Evolutionary conservation across 139 green algal species (phyloP).

Genomic region (Zygnema cylindricum): DNA sequence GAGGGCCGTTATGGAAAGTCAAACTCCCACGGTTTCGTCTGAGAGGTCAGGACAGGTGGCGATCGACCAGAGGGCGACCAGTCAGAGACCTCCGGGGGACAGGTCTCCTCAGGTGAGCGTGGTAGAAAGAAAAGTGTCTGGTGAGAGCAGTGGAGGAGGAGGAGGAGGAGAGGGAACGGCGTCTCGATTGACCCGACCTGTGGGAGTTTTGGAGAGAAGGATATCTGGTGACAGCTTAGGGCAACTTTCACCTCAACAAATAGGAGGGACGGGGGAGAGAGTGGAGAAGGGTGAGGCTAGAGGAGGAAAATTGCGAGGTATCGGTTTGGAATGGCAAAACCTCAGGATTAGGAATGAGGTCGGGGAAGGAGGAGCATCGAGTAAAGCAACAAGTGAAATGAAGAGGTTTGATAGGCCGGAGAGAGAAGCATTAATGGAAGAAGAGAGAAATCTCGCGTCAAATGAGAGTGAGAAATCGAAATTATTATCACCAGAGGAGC

Average conservation of each 20-base stretch:
- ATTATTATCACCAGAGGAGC: too few relatives aligned
- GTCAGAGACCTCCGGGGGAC: too few relatives aligned
- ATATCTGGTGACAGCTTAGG: neutral
- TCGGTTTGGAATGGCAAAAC: neutral
- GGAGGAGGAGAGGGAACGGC: neutral
- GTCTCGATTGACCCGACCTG: neutral
- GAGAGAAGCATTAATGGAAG: conserved; percentile 33
- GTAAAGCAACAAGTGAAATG: conserved; percentile 27
- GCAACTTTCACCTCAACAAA: too few relatives aligned
- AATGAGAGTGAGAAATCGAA: too few relatives aligned
- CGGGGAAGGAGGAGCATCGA: neutral
- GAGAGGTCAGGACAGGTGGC: too few relatives aligned
- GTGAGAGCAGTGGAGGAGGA: neutral
- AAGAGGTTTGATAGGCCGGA: conserved; percentile 42
- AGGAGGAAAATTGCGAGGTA: neutral
- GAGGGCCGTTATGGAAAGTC: neutral
- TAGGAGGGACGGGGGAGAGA: too few relatives aligned
- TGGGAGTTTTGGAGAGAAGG: neutral
- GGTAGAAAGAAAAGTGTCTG: too few relatives aligned
- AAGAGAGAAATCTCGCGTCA: too few relatives aligned
- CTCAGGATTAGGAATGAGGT: neutral
- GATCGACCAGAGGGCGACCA: neutral
- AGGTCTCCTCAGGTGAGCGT: too few relatives aligned
- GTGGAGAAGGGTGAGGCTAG: too few relatives aligned
- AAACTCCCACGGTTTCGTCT: neutral